Conservation (phyloP, 2,329 filamentous ascomycete species). For the Furcasterigmium furcatum region DNA sequence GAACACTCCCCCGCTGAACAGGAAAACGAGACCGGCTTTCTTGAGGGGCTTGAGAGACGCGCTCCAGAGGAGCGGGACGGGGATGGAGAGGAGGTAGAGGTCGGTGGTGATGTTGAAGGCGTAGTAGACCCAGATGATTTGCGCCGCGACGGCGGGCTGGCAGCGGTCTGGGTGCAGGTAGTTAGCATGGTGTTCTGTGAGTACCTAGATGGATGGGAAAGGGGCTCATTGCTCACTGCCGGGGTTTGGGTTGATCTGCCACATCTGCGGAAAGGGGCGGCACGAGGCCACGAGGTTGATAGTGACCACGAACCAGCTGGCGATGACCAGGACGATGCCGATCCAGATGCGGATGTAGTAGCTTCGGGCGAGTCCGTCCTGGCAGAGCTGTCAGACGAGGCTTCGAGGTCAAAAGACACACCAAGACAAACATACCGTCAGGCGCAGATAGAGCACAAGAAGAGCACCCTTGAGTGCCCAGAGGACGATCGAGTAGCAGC, state of each 20-base stretch:
- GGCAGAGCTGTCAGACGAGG: no score
- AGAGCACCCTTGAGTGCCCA: conserved; percentile 52
- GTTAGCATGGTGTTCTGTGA: no score
- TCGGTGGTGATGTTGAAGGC: conserved; percentile 14
- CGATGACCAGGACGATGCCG: conserved; percentile 44
- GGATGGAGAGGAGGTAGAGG: conserved; percentile 14
- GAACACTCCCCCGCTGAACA: conserved; percentile 30
- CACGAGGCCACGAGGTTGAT: conserved; percentile 51
- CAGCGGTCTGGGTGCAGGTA: conserved; percentile 12
- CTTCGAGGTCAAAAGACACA: no score
- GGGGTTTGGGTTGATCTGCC: conserved; percentile 57
- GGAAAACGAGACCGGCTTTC: conserved; percentile 26
- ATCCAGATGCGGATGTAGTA: conserved; percentile 42
- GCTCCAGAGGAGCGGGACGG: conserved; percentile 14
- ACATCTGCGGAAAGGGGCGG: conserved; percentile 47
- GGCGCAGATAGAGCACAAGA: conserved; percentile 43
- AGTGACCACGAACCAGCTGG: conserved; percentile 45
- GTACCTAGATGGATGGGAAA: neutral
- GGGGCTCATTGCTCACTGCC: conserved; percentile 39
- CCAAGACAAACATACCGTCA: no score
- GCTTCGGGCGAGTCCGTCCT: conserved; percentile 8
- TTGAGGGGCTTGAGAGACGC: conserved; percentile 24
- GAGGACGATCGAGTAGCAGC: conserved; percentile 46
- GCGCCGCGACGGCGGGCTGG: conserved; percentile 11
- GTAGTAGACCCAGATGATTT: conserved; percentile 13